Evolutionary conservation across 768 basidiomycete genomes (phyloP).

Genomic region (Pleurotus tuber-regium): DNA sequence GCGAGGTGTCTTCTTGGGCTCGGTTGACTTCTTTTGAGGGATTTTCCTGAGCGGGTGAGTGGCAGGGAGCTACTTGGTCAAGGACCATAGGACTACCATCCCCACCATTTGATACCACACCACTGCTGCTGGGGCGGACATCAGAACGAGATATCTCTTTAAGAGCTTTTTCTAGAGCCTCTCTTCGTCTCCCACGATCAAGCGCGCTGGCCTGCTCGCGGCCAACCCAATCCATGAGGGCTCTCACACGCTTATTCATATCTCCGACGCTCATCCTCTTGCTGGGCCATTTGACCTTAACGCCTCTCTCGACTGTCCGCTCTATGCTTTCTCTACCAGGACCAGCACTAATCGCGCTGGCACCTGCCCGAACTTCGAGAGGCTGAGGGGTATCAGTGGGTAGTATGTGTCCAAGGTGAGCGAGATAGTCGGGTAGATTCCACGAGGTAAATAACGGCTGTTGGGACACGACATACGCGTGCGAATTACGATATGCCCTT

Average conservation of each 20-base stretch:
- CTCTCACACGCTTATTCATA: slow-evolving; percentile 93
- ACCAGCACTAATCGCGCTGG: slow-evolving; percentile 26
- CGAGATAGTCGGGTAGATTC: slow-evolving; percentile 91
- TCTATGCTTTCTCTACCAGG: slow-evolving; percentile 49
- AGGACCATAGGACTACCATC: slow-evolving; percentile 33
- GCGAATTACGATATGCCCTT: slow-evolving; percentile 74
- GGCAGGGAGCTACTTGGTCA: slow-evolving; percentile 17
- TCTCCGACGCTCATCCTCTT: slow-evolving; percentile 96
- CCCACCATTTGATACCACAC: too few species aligned
- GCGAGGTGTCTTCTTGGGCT: neutral
- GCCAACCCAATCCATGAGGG: slow-evolving; percentile 92
- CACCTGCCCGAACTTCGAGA: slow-evolving; percentile 57
- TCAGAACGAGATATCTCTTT: slow-evolving; percentile 25
- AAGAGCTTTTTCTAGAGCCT: slow-evolving; percentile 61
- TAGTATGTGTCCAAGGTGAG: slow-evolving; percentile 81
- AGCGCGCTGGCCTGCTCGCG: slow-evolving; percentile 77
- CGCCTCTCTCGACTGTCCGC: slow-evolving; percentile 67
- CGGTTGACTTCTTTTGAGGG: neutral
- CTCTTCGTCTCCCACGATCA: slow-evolving; percentile 67
- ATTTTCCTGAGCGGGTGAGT: neutral
- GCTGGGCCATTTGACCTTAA: slow-evolving; percentile 90
- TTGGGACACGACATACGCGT: slow-evolving; percentile 77
- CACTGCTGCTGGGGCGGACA: slow-evolving; percentile 3
- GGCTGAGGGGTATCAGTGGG: slow-evolving; percentile 75
- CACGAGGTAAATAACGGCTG: slow-evolving; percentile 82